phyloP scores from a whole-genome alignment of 306 rosid genomes.

The Chamaecrista fasciculata region DNA sequence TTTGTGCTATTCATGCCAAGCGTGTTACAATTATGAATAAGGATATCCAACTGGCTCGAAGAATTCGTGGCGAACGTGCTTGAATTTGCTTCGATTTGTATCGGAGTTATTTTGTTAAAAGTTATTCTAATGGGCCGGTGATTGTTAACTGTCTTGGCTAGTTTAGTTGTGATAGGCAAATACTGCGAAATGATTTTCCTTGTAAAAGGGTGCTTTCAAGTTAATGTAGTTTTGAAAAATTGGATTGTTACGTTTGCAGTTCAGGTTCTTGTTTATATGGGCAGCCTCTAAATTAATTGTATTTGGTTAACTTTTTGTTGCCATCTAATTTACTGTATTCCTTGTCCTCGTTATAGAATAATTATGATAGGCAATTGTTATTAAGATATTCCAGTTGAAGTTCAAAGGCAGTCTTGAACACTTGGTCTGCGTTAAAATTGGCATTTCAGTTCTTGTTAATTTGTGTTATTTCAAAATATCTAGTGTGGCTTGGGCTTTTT shows the following conservation, averaged over 20 bases:
- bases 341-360: background rate
- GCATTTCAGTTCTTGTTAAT: too few relatives aligned
- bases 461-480: too few relatives aligned
- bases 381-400: too few relatives aligned
- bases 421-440: too few relatives aligned
- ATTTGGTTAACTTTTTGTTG: constrained; percentile 35
- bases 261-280: background rate
- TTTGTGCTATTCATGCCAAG: too few relatives aligned
- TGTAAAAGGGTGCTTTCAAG: background rate
- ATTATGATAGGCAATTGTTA: too few relatives aligned
- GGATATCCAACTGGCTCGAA: constrained; percentile 81
- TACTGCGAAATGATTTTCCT: constrained; percentile 1
- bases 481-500: too few relatives aligned
- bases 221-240: background rate
- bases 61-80: constrained; percentile 94
- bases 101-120: background rate
- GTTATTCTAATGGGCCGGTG: background rate
- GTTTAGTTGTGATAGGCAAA: constrained; percentile 26
- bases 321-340: constrained; percentile 41
- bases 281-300: constrained; percentile 43
- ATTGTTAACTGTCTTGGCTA: constrained; percentile 18
- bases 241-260: constrained; percentile 16
- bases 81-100: constrained; percentile 22
- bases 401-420: too few relatives aligned
- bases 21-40: too few relatives aligned